Conservation (phyloP, 192 early-diverging fungal genomes). For the Coemansia sp. region DNA sequence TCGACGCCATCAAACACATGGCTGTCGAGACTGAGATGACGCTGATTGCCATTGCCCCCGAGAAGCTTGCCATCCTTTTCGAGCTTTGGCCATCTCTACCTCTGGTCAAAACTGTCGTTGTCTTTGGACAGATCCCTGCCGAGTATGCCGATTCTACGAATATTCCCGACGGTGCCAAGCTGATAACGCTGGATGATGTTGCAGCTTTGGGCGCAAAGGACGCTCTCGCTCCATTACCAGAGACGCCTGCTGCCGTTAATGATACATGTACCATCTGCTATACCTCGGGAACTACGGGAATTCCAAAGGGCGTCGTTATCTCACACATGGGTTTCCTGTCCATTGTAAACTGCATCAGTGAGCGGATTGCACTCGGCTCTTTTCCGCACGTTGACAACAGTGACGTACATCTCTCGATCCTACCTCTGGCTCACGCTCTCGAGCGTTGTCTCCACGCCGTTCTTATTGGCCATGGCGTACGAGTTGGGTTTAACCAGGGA, state of each 20-base stretch:
- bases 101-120: conserved; percentile 59
- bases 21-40: conserved; percentile 86
- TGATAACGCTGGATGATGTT: conserved; percentile 67
- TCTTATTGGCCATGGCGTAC: conserved; percentile 62
- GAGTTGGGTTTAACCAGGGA: conserved; percentile 60
- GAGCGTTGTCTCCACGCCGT: conserved; percentile 80
- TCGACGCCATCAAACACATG: conserved; percentile 80
- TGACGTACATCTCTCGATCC: conserved; percentile 73
- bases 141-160: not conserved
- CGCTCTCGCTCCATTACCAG: conserved; percentile 64
- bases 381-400: conserved; percentile 47
- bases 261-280: conserved; percentile 77
- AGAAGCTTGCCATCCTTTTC: conserved; percentile 58
- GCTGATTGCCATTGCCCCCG: conserved; percentile 65
- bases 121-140: conserved; percentile 53
- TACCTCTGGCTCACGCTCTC: conserved; percentile 88
- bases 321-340: conserved; percentile 84
- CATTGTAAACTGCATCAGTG: conserved; percentile 24
- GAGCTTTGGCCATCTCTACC: conserved; percentile 52
- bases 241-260: conserved; percentile 14
- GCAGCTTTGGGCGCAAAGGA: conserved; percentile 51
- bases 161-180: conserved; percentile 36
- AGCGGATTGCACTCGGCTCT: conserved; percentile 28
- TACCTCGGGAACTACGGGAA: conserved; percentile 88
- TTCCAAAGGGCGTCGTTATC: conserved; percentile 91